Evolutionary conservation across 2,329 filamentous ascomycete species (phyloP), one percentile per base, ranked within the genome.

Genomic region (Calonectria leucothoes): DNA sequence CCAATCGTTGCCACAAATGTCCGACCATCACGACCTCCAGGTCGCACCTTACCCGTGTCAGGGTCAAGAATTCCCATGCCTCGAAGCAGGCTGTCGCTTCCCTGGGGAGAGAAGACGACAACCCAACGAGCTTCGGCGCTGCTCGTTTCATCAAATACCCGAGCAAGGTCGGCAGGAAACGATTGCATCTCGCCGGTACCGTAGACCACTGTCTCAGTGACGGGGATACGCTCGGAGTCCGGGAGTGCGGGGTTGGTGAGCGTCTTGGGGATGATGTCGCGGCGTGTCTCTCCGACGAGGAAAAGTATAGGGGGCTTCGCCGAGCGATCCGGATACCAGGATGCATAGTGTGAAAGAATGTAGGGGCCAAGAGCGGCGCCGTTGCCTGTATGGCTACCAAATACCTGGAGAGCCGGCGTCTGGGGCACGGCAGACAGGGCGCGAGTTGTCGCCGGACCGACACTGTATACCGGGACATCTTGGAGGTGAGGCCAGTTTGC

Each of bases 251-350:
- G 81, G 48, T 90, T 89, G 87, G 92, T 94, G 45, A 98, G 86
- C 1, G 91, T 95, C 78, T 91, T 94, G 1, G 97, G 96, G 75
- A 99, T 98, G 76, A 98, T 92, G 82, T 98, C 97, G 55, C 97
- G 88, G 69, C 95, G 91, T 82, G 96, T 94, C 82, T 98, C 96
- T 25, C 97, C 97, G 0, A 98, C 95, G 17, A 97, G 89, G 83
- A 98, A 99, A 1, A 98, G 86, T 6, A 98, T 83, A 0, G 93
- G 90, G 0, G 91, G 92, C 78, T 91, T 91, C 17, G 77, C 79
- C 14, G 82, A 63, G 64, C 83, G 81, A 45, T 82, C 82, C 42
- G 81, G 75, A 76, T 91, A 89, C 87, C 88, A 89, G 64, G 85
- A 80, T 29, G 80, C 90, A 81, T 98, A 98, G 82, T 98, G 94